Evolutionary conservation across 2,329 filamentous ascomycete species (phyloP), one percentile per base, ranked within the genome.

Genomic region (Fusarium oxysporum): DNA sequence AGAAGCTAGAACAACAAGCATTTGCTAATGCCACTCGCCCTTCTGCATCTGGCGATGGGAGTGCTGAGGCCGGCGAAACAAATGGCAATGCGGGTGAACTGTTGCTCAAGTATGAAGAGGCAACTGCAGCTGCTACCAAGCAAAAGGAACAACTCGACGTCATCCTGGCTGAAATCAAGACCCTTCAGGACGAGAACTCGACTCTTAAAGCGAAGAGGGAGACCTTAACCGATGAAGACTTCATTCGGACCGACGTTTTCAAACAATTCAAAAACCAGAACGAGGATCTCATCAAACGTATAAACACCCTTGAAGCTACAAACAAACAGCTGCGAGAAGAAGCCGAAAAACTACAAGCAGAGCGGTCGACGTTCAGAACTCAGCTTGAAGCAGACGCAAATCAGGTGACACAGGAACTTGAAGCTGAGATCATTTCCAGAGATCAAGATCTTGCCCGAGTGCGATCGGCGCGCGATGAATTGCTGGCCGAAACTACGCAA

Each of bases 1-100:
- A 95, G 70, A 97, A 97, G 80, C 83, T 99, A 67, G 96, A 98
- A 81, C 93, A 94, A 77, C 94, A 97, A 82, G 95, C 95, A 37
- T 89, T 95, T 57, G 88, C 93, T 65, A 92, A 92, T 64, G 90
- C 88, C 11, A 85, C 87, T 83, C 88, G 68, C 90, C 81, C 79
- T n/a, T 74, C 75, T 19, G 77, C 77, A 6, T 74, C 79, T 21
- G 78, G 76, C 8, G 81, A 81, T 33, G 65, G 91, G 73, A 91
- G 91, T 33, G 82, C 82, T 45, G 85, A 88, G 48, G 77, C 80
- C 59, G 84, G 87, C 35, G 88, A 90, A 61, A 84, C 84, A 28
- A 90, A 88, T 40, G 84, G 86, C 2, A 85, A 88, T 54, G 86
- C 83, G 62, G 89, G 91, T 71, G 93, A 94, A 70, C 84, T 95